Percentiles rank a stretch among this genome's conserved stretches.
phyloP scores from a whole-genome alignment of 192 early-diverging fungal species.

The Umbelopsis sp. region DNA sequence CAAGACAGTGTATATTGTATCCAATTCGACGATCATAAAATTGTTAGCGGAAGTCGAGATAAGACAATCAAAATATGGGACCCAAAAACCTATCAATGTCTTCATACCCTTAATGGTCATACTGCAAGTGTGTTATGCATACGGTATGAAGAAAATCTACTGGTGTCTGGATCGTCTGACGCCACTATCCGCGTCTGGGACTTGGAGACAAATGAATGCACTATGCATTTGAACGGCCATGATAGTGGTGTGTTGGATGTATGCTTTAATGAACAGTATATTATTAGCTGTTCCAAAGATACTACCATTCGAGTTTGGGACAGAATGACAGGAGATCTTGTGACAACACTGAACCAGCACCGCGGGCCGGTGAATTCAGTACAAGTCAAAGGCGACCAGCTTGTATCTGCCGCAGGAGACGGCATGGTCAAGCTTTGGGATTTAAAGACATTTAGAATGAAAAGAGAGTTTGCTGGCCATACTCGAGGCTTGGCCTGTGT shows the following conservation, averaged over 20 bases:
- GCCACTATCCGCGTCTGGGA: conserved; percentile 83
- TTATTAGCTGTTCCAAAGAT: conserved; percentile 94
- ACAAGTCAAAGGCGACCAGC: conserved; percentile 65
- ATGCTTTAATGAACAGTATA: conserved; percentile 68
- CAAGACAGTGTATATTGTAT: conserved; percentile 89
- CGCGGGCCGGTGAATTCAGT: conserved; percentile 95
- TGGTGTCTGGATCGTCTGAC: conserved; percentile 90
- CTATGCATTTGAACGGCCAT: conserved; percentile 71
- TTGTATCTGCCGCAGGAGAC: conserved; percentile 89
- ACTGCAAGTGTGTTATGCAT: conserved; percentile 76
- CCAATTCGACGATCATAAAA: conserved; percentile 72
- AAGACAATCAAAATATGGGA: conserved; percentile 85
- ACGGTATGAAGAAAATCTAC: conserved; percentile 65
- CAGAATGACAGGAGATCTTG: conserved; percentile 54
- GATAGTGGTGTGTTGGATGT: conserved; percentile 83
- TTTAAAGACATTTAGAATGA: conserved; percentile 61
- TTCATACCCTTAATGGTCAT: conserved; percentile 61
- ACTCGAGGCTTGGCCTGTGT: conserved; percentile 82
- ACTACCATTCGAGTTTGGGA: conserved; percentile 90
- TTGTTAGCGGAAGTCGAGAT: conserved; percentile 82
- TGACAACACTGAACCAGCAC: conserved; percentile 77
- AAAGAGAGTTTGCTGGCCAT: conserved; percentile 82
- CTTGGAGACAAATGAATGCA: conserved; percentile 34
- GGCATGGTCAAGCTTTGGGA: conserved; percentile 82
- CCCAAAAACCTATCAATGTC: conserved; percentile 54